Base-by-base conservation (phyloP, 176 grass and related monocot species). In the Elymus sibiricus region DNA sequence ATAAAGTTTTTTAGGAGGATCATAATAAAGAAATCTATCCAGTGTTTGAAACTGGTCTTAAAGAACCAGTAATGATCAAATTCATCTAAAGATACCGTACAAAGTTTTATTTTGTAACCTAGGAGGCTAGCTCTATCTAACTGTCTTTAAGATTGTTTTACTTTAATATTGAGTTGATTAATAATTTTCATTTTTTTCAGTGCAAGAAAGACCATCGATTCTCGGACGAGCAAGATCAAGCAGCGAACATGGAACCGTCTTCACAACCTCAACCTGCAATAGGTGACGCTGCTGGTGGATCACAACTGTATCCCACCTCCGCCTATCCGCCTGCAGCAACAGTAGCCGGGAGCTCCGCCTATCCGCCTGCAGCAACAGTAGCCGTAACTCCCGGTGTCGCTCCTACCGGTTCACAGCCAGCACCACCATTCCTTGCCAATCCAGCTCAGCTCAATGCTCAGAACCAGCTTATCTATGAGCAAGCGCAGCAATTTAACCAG, bases 211-310 rank as follows among this genome's bases (percentile, higher is more conserved):
- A n/a, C n/a, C n/a, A n/a, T n/a, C n/a, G n/a, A n/a, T n/a, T n/a
- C n/a, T n/a, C n/a, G n/a, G n/a, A n/a, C n/a, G n/a, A n/a, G n/a
- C n/a, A n/a, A n/a, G n/a, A n/a, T n/a, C n/a, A n/a, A n/a, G n/a
- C n/a, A n/a, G n/a, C n/a, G n/a, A n/a, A n/a, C n/a, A n/a, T n/a
- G n/a, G n/a, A n/a, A n/a, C n/a, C n/a, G n/a, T n/a, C n/a, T n/a
- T 69, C 17, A 37, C 92, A 94, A 40, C 64, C 83, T 82, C 86
- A 67, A 43, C 86, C 80, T 79, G 55, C 84, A 26, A 84, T 89
- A 9, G 76, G 58, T 53, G 80, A 68, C 69, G 83, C 63, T 78
- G 56, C 83, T 76, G 75, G 70, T 81, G 89, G 86, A 77, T 90
- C 86, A 7, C 92, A 91, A 84, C 76, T 62, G 29, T 86, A 91